Base-by-base conservation (phyloP, 345 rosid genomes). In the Sonneratia alba region DNA sequence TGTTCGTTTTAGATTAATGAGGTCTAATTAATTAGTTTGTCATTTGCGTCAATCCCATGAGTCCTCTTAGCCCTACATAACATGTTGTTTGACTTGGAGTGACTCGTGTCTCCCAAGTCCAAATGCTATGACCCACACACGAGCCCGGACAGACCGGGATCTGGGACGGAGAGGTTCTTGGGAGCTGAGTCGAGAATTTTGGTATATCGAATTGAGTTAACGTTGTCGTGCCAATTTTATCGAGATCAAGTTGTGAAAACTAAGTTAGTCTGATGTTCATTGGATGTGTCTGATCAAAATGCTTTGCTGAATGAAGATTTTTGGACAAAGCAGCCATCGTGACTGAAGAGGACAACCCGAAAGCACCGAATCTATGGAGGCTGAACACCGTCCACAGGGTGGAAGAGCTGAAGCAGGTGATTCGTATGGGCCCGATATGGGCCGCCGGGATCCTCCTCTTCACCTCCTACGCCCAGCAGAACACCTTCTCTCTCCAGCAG, bases 341-440 rank as follows among this genome's bases (percentile, higher is more conserved):
- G 24, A 84, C 85, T 0, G 87, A 81, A 32, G 79, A 80, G 72
- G 96, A 92, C 79, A 76, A 79, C 21, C 19, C 80, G 2, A 86
- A 89, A 70, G 34, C 68, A n/a, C 96, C 91, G 0, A 84, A 90
- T 71, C 78, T 71, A 21, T 92, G 98, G 98, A 79, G 90, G 45
- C 78, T 92, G 45, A 90, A 73, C 82, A 92, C 98, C 9, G 87
- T 92, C 34, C 98, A 92, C 78, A 78, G 98, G 63, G 90, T 92
- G n/a, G 98, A 92, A 63, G 96, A 92, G 34, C 82, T 92, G 16
- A 92, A 92, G 79, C 82, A 91, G 0, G 66, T 92, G 13, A 84
- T 92, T 74, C 80, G 96, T 49, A 92, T 92, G 98, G 96, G 92
- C 37, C 98, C 98, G 2, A 88, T 92, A 16, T 90, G 98, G 92